A percentile compares a stretch with the other conserved stretches of the same genome.
Conservation (phyloP, 257 asterid genomes). For the Solanum dulcamara region DNA sequence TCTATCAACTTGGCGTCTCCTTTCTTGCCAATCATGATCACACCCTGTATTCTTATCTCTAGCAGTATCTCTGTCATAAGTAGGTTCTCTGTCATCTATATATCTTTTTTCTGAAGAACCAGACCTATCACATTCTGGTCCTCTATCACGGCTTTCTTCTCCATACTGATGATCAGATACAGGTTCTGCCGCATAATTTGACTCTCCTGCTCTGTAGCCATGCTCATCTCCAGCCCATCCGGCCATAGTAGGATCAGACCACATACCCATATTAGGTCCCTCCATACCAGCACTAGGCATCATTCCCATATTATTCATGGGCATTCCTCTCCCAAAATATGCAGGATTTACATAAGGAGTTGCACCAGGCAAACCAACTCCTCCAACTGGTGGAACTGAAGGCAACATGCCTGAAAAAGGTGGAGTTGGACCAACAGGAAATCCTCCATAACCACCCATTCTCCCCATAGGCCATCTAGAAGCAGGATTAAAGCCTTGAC, state of each 20-base stretch:
- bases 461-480: constrained; percentile 85
- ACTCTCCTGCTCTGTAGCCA: constrained; percentile 72
- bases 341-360: constrained; percentile 97
- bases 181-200: constrained; percentile 78
- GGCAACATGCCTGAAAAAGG: constrained; percentile 61
- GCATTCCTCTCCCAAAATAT: constrained; percentile 81
- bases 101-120: constrained; percentile 65
- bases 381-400: constrained; percentile 58
- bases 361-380: constrained; percentile 74
- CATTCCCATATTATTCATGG: constrained; percentile 77
- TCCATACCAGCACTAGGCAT: constrained; percentile 67
- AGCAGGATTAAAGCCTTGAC: constrained; percentile 77
- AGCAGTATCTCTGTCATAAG: constrained; percentile 43
- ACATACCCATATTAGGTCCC: constrained; percentile 78
- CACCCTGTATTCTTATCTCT: constrained; percentile 35
- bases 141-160: constrained; percentile 67
- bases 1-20: constrained; percentile 46
- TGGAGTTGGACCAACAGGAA: constrained; percentile 52
- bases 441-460: constrained; percentile 75
- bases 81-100: constrained; percentile 61
- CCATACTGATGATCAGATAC: constrained; percentile 70
- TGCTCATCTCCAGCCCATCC: constrained; percentile 86
- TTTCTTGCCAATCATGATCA: constrained; percentile 48
- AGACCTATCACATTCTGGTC: constrained; percentile 62
- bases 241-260: constrained; percentile 64